These are phyloP conservation scores for Bipolaris victoriae DNA, from an alignment of 2,329 filamentous ascomycete species.

Conservation along the genomic window DNA sequence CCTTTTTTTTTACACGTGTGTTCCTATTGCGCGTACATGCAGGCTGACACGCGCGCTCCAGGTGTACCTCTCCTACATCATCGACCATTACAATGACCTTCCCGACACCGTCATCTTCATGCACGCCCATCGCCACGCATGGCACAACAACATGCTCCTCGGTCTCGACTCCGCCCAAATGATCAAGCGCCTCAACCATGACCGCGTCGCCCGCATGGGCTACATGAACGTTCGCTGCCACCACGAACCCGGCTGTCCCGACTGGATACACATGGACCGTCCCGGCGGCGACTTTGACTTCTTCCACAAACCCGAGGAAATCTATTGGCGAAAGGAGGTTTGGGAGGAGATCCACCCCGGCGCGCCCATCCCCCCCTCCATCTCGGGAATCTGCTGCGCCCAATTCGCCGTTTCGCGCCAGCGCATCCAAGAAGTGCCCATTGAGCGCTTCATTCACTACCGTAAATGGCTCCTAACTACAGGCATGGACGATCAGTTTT, in stretches of 20 bases:
- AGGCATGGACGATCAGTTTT: constrained; percentile 46
- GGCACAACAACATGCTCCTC: constrained; percentile 66
- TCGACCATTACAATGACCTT: constrained; percentile 66
- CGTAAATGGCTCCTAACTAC: constrained; percentile 59
- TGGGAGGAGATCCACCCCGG: constrained; percentile 53
- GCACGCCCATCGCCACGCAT: constrained; percentile 61
- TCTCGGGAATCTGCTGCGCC: constrained; percentile 60
- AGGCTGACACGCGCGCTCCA: constrained; percentile 10
- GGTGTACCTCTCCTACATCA: constrained; percentile 66
- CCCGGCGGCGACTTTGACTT: constrained; percentile 50
- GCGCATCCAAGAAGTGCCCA: constrained; percentile 56
- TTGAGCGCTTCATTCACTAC: constrained; percentile 59
- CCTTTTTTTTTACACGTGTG: neutral
- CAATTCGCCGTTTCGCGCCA: constrained; percentile 61
- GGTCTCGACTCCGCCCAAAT: constrained; percentile 58
- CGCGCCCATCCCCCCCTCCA: constrained; percentile 43
- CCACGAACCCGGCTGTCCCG: constrained; percentile 64
- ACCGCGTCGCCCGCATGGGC: constrained; percentile 59
- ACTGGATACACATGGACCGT: constrained; percentile 60
- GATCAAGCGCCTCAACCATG: constrained; percentile 59
- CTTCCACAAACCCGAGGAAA: constrained; percentile 49
- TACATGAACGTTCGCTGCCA: constrained; percentile 68
- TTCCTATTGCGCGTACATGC: too few species aligned
- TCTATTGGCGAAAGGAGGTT: constrained; percentile 40
- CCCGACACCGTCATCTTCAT: constrained; percentile 66